Conservation (phyloP, 495 filamentous ascomycete genomes). For the Talaromyces wortmannii region DNA sequence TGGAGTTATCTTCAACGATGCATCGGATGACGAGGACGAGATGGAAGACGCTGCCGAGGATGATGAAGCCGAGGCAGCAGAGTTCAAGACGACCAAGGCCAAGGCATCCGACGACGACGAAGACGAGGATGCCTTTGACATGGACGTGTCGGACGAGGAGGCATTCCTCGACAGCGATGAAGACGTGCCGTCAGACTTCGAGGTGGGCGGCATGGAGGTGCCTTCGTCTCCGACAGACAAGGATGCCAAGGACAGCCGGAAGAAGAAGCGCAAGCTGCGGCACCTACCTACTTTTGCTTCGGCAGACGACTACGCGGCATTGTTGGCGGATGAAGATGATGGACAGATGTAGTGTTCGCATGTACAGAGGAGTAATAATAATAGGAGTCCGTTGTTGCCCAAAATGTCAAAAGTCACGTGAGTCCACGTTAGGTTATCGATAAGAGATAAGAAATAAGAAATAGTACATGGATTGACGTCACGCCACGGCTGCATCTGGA, state of each 20-base stretch:
- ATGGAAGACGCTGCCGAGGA: constrained; percentile 37
- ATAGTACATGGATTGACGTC: neutral
- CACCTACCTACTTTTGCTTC: constrained; percentile 87
- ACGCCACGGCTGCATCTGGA: neutral
- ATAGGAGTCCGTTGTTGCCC: neutral
- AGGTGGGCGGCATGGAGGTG: constrained; percentile 20
- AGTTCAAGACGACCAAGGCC: constrained; percentile 28
- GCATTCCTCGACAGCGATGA: constrained; percentile 48
- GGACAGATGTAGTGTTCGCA: constrained; percentile 15
- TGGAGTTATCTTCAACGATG: constrained; percentile 43
- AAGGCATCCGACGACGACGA: constrained; percentile 39
- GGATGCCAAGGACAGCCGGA: constrained; percentile 47
- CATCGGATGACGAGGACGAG: constrained; percentile 24
- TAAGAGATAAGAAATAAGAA: too few species aligned
- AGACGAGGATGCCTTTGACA: constrained; percentile 40
- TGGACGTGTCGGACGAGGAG: constrained; percentile 46
- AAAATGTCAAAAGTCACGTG: too few species aligned
- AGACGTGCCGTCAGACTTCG: constrained; percentile 46
- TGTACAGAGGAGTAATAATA: neutral
- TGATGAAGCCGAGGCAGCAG: constrained; percentile 32
- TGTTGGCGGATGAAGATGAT: constrained; percentile 71
- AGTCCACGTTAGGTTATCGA: too few species aligned
- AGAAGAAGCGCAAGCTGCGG: constrained; percentile 78
- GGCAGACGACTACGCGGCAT: constrained; percentile 84
- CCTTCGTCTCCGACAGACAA: constrained; percentile 15